Evolutionary conservation across 2,329 filamentous ascomycete species (phyloP).

Genomic region (Fusarium abutilonis): DNA sequence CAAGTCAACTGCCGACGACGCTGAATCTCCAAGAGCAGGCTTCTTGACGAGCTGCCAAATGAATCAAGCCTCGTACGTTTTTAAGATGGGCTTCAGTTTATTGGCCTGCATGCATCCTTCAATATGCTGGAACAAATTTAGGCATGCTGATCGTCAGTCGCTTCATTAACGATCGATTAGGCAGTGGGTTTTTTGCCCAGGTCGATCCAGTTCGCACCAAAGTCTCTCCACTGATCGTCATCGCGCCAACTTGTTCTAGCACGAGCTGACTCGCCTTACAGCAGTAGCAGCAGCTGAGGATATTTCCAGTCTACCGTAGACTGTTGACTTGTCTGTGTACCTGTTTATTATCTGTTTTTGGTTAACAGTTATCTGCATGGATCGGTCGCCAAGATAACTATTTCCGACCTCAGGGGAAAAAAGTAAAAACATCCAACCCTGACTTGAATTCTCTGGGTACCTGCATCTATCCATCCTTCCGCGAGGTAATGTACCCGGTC

Average conservation of each 20-base stretch:
- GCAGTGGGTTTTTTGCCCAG: conserved; percentile 15
- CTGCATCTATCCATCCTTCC: conserved; percentile 17
- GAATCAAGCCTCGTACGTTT: conserved; percentile 26
- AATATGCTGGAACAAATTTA: not conserved
- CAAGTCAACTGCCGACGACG: not conserved
- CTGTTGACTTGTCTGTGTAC: not conserved
- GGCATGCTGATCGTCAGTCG: conserved; percentile 22
- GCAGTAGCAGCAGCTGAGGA: not conserved
- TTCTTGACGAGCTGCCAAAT: not conserved
- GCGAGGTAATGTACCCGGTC: not conserved
- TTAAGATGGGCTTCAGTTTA: not conserved
- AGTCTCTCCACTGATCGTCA: conserved; percentile 25
- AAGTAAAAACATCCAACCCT: not conserved
- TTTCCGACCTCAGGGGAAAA: conserved; percentile 18
- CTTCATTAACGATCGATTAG: conserved; percentile 32
- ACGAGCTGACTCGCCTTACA: conserved; percentile 24
- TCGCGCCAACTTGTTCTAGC: conserved; percentile 9
- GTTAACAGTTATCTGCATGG: not conserved
- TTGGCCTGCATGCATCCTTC: not conserved
- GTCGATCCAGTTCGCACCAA: conserved; percentile 8
- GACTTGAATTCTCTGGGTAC: conserved; percentile 9
- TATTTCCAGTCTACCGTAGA: not conserved
- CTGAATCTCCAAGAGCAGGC: not conserved
- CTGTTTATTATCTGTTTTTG: conserved; percentile 20
- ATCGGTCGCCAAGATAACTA: conserved; percentile 1